These are phyloP conservation scores for Podochytrium sp. DNA, from an alignment of 192 early-diverging fungal species.

Conservation along the genomic window DNA sequence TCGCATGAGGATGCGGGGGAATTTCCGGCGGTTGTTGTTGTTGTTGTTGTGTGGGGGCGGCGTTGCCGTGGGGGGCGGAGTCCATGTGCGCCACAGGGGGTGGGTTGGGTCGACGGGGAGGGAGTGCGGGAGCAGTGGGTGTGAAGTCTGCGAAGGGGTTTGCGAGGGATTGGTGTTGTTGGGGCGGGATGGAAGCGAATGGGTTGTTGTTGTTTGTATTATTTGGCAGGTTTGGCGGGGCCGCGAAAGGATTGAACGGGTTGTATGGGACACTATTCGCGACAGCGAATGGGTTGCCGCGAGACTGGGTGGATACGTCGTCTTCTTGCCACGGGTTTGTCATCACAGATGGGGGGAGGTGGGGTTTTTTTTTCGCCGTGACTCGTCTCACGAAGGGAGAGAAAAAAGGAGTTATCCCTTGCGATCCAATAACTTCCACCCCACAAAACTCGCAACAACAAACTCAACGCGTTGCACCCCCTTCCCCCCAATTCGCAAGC, in stretches of 20 bases:
- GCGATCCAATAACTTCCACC: not conserved
- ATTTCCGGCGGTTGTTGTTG: not conserved
- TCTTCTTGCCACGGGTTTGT: not conserved
- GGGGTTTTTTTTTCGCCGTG: not conserved
- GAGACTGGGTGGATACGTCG: too few species aligned
- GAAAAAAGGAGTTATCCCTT: not conserved
- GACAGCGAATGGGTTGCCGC: too few species aligned
- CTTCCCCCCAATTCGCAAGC: slow-evolving; percentile 8
- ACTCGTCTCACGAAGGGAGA: not conserved
- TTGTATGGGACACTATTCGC: too few species aligned
- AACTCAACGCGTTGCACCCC: slow-evolving; percentile 12
- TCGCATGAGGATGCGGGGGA: too few species aligned
- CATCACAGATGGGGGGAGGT: not conserved
- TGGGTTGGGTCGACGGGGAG: too few species aligned
- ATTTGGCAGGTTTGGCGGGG: not conserved
- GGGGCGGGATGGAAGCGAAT: not conserved
- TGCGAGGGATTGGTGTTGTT: not conserved
- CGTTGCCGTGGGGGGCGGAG: not conserved
- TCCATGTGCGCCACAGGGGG: too few species aligned
- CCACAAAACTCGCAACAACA: not conserved
- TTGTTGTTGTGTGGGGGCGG: not conserved
- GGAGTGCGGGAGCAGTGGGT: not conserved
- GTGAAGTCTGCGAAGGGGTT: not conserved
- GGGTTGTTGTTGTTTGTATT: not conserved
- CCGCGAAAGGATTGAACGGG: not conserved